These are phyloP conservation scores for Alnus rubra DNA, from an alignment of 306 rosid species.

Conservation along the genomic window DNA sequence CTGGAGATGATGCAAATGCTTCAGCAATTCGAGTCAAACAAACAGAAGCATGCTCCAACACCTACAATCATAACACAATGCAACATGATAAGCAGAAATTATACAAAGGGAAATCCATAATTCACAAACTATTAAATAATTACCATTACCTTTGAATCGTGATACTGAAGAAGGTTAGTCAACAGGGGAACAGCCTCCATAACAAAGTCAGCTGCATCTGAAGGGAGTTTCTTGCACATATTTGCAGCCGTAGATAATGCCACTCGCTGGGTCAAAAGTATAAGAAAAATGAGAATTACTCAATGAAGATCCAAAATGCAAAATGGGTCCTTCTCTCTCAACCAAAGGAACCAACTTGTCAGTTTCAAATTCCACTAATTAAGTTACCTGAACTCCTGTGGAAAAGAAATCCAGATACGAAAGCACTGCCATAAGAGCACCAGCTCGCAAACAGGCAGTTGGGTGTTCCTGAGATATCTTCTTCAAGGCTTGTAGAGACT, in stretches of 20 bases:
- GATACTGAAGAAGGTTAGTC: slow-evolving; percentile 97
- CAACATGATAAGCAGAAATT: slow-evolving; percentile 9
- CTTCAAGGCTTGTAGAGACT: slow-evolving; percentile 99
- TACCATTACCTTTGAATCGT: slow-evolving; percentile 77
- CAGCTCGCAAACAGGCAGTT: slow-evolving; percentile 96
- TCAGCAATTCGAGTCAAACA: slow-evolving; percentile 99
- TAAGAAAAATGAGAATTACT: slow-evolving; percentile 11
- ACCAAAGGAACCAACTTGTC: slow-evolving; percentile 9
- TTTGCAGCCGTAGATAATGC: slow-evolving; percentile 99
- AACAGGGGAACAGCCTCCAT: slow-evolving; percentile 98
- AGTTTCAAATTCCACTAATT: background rate
- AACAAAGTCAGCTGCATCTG: slow-evolving; percentile 99
- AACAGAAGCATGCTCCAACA: slow-evolving; percentile 96
- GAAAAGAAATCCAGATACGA: slow-evolving; percentile 95
- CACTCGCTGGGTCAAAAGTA: slow-evolving; percentile 65
- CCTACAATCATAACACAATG: slow-evolving; percentile 47
- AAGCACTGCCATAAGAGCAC: slow-evolving; percentile 99
- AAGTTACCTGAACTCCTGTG: slow-evolving; percentile 92
- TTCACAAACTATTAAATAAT: slow-evolving; percentile 1
- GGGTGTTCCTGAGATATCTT: slow-evolving; percentile 99
- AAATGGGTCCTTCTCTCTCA: background rate
- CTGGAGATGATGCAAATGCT: slow-evolving; percentile 91
- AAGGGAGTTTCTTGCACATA: slow-evolving; percentile 99
- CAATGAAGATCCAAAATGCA: background rate
- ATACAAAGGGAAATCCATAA: background rate